Conservation (phyloP, 1,139 yeast genomes). For the Blastobotrys persicus region DNA sequence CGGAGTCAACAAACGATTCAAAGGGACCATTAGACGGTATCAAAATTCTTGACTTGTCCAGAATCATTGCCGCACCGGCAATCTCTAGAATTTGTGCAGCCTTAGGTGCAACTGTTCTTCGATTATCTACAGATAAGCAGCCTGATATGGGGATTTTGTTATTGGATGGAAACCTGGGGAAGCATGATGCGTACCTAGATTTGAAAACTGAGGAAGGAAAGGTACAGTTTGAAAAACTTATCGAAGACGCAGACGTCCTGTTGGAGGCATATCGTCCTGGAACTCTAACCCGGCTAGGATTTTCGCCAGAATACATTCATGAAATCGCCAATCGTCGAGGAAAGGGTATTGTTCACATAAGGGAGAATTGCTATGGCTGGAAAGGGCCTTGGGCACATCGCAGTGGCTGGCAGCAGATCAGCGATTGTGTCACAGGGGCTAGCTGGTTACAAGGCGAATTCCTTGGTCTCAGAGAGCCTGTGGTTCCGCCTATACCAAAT, state of each 20-base stretch:
- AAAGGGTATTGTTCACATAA: constrained; percentile 12
- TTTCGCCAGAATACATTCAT: constrained; percentile 9
- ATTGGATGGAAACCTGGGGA: constrained; percentile 10
- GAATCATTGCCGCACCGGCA: constrained; percentile 12
- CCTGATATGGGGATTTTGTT: constrained; percentile 11
- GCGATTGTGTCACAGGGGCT: constrained; percentile 12
- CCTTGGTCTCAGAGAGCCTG: constrained; percentile 8
- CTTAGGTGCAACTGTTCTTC: constrained; percentile 10
- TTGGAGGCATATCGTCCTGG: constrained; percentile 9
- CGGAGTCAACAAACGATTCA: neutral
- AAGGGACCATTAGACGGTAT: constrained; percentile 8
- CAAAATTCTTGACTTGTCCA: constrained; percentile 8
- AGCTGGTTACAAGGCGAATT: constrained; percentile 10
- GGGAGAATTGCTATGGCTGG: constrained; percentile 13
- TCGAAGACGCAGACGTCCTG: constrained; percentile 9
- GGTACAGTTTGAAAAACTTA: constrained; percentile 6
- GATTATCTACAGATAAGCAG: constrained; percentile 10
- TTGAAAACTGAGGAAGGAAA: constrained; percentile 10
- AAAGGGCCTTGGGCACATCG: constrained; percentile 9
- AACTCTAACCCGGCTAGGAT: constrained; percentile 8
- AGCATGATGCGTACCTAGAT: constrained; percentile 8
- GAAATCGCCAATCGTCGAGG: constrained; percentile 8
- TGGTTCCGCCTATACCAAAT: constrained; percentile 11
- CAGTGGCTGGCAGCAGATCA: constrained; percentile 12
- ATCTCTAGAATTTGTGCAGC: constrained; percentile 11